Percentiles rank a stretch among this genome's conserved stretches.
Evolutionary conservation across 306 rosid species (phyloP).

Genomic region (Quercus berberidifolia): DNA sequence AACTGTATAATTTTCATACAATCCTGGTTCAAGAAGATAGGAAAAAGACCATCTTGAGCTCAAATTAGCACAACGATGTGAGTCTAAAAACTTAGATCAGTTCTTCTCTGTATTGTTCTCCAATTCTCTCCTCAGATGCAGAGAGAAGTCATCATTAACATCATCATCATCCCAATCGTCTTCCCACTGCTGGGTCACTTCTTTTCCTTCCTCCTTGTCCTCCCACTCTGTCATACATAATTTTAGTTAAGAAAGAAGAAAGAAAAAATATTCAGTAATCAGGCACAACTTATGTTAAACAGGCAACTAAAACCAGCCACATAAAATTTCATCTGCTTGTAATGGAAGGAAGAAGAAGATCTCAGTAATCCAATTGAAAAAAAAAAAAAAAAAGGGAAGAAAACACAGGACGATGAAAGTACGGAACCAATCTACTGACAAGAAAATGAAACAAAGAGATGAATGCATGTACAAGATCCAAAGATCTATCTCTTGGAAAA

Average conservation of each 20-base stretch:
- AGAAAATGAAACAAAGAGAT: not conserved
- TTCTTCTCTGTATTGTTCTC: slow-evolving; percentile 60
- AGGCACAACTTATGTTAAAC: too few relatives aligned
- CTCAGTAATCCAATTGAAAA: too few relatives aligned
- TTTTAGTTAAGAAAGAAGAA: not conserved
- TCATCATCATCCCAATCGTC: slow-evolving; percentile 98
- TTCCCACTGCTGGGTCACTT: slow-evolving; percentile 88
- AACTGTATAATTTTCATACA: too few relatives aligned
- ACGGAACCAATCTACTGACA: not conserved
- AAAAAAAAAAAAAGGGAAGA: not conserved
- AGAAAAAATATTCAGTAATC: not conserved
- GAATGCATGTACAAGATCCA: not conserved
- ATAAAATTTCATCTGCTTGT: not conserved
- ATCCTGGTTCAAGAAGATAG: not conserved
- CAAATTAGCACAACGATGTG: not conserved
- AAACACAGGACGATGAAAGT: not conserved
- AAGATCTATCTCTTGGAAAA: not conserved
- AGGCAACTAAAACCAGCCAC: not conserved
- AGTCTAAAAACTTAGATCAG: not conserved
- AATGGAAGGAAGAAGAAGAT: not conserved
- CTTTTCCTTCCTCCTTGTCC: slow-evolving; percentile 74
- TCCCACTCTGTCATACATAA: slow-evolving; percentile 57
- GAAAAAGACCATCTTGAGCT: not conserved
- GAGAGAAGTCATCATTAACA: slow-evolving; percentile 87
- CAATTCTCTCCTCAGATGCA: slow-evolving; percentile 80